Evolutionary conservation across 345 rosid genomes (phyloP).

Genomic region (Pugionium cornutum): DNA sequence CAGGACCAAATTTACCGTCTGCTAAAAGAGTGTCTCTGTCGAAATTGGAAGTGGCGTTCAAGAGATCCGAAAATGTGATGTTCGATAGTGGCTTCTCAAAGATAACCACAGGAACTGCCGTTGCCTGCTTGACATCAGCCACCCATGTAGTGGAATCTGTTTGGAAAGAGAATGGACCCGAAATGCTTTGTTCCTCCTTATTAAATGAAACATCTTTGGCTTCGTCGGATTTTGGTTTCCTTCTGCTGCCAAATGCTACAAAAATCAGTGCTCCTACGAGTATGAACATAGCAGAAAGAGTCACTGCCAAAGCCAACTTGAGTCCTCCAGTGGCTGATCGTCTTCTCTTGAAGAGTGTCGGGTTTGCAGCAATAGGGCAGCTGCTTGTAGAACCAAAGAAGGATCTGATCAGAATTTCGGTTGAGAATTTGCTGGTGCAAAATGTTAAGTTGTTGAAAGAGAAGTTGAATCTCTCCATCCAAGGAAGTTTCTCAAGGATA

Average conservation of each 20-base stretch:
- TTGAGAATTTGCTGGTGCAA: conserved; percentile 56
- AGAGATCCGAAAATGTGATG: conserved; percentile 84
- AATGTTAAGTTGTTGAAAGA: conserved; percentile 86
- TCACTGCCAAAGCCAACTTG: conserved; percentile 67
- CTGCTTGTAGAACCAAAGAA: conserved; percentile 66
- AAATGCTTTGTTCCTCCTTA: conserved; percentile 72
- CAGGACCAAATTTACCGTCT: conserved; percentile 92
- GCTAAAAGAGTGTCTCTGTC: conserved; percentile 88
- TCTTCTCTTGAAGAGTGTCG: conserved; percentile 54
- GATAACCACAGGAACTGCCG: conserved; percentile 66
- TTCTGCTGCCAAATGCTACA: conserved; percentile 69
- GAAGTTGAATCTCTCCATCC: conserved; percentile 78
- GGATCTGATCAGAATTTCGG: conserved; percentile 46
- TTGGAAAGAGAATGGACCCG: conserved; percentile 88
- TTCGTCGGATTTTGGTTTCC: conserved; percentile 51
- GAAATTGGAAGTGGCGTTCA: conserved; percentile 82
- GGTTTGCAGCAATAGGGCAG: conserved; percentile 93
- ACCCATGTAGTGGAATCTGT: conserved; percentile 94
- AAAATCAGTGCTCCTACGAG: conserved; percentile 61
- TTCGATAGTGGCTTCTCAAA: conserved; percentile 89
- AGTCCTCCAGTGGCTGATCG: conserved; percentile 48
- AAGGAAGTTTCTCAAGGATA: conserved; percentile 54
- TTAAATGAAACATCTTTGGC: conserved; percentile 56
- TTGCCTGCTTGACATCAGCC: conserved; percentile 90
- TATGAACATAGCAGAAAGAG: conserved; percentile 65